phyloP scores from a whole-genome alignment of 2,329 filamentous ascomycete species.

The Rutstroemia sydowiana region DNA sequence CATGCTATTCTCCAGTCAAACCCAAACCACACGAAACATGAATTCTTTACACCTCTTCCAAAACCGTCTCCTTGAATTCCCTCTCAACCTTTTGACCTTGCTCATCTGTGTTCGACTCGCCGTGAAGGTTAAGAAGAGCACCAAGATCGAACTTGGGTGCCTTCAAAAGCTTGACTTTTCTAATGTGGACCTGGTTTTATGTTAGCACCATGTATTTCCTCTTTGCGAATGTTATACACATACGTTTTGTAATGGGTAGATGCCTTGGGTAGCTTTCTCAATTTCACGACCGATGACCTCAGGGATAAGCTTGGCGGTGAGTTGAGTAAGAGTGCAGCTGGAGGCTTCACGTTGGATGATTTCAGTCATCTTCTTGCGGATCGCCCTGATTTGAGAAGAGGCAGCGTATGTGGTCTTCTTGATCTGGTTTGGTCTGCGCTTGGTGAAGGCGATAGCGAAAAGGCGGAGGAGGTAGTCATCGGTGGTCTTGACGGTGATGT shows the following conservation, averaged over 20 bases:
- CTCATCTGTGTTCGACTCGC: slow-evolving; percentile 93
- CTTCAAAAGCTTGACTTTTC: slow-evolving; percentile 99
- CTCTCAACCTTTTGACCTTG: slow-evolving; percentile 97
- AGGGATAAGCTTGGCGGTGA: slow-evolving; percentile 97
- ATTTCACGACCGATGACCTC: slow-evolving; percentile 99
- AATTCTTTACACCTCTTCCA: slow-evolving; percentile 77
- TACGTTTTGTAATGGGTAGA: slow-evolving; percentile 99
- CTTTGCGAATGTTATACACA: slow-evolving; percentile 30
- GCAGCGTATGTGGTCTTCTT: slow-evolving; percentile 99
- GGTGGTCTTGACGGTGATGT: slow-evolving; percentile 99
- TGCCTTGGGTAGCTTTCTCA: slow-evolving; percentile 98
- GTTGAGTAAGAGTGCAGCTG: slow-evolving; percentile 89
- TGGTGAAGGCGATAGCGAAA: slow-evolving; percentile 99
- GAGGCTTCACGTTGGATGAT: slow-evolving; percentile 96
- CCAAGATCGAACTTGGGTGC: slow-evolving; percentile 98
- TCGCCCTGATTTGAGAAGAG: slow-evolving; percentile 93
- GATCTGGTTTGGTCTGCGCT: slow-evolving; percentile 98
- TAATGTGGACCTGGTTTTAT: slow-evolving; percentile 82
- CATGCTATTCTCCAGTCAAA: slow-evolving; percentile 31
- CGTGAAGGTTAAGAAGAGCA: slow-evolving; percentile 91
- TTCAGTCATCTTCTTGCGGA: slow-evolving; percentile 99
- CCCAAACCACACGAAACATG: slow-evolving; percentile 20
- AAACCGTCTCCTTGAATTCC: slow-evolving; percentile 98
- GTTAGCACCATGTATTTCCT: slow-evolving; percentile 29
- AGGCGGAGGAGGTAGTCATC: slow-evolving; percentile 99